These are phyloP conservation scores for Groenewaldozyma salmanticensis DNA, from an alignment of 805 yeast genomes.

Conservation along the genomic window DNA sequence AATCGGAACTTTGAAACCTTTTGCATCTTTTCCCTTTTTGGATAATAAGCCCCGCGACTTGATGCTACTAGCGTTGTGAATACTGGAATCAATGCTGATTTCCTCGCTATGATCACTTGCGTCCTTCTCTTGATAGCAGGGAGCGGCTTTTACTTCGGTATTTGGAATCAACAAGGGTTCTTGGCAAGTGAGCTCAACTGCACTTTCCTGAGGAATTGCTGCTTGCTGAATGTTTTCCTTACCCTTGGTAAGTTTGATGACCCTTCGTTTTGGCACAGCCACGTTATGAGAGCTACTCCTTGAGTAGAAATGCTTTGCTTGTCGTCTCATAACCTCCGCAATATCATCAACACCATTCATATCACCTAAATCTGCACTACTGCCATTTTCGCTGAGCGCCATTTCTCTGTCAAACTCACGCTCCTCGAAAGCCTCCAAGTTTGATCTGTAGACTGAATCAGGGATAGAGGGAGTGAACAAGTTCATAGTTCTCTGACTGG, in stretches of 20 bases:
- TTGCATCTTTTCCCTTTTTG: too few species aligned
- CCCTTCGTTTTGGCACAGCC: slow-evolving; percentile 24
- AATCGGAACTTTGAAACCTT: too few species aligned
- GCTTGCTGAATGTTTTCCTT: too few species aligned
- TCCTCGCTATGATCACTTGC: too few species aligned
- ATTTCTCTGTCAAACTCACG: slow-evolving; percentile 18
- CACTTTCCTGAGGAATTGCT: too few species aligned
- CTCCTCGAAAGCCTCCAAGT: slow-evolving; percentile 28
- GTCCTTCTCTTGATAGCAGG: too few species aligned
- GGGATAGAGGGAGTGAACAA: slow-evolving; percentile 50
- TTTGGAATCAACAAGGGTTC: too few species aligned
- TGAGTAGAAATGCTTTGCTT: slow-evolving; percentile 5
- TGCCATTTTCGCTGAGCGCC: background rate
- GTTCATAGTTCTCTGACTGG: slow-evolving; percentile 75
- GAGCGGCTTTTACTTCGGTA: too few species aligned
- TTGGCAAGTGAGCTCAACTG: too few species aligned
- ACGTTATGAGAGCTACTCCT: slow-evolving; percentile 2
- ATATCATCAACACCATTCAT: slow-evolving; percentile 9
- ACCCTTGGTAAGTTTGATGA: slow-evolving; percentile 18
- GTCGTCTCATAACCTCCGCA: slow-evolving; percentile 12
- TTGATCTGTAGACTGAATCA: slow-evolving; percentile 49
- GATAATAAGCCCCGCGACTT: too few species aligned
- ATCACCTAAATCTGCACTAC: background rate
- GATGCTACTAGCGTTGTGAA: too few species aligned
- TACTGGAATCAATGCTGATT: too few species aligned